A percentile compares a stretch with the other conserved stretches of the same genome.
These are phyloP conservation scores for Fusarium sp. DNA, from an alignment of 2,329 filamentous ascomycete species.

Conservation along the genomic window DNA sequence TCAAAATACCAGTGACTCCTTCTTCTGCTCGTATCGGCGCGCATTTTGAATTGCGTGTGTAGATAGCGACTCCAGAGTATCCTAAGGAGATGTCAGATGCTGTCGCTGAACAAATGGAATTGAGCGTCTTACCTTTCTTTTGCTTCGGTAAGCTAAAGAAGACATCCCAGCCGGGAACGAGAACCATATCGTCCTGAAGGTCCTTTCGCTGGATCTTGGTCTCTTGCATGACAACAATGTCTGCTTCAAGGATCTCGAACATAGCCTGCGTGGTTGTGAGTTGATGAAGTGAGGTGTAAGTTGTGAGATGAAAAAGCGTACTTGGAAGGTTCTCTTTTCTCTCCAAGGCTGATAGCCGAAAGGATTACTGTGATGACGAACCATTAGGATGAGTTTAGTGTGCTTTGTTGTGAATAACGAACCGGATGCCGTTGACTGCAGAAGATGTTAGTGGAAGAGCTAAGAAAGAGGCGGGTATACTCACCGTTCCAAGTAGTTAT, in stretches of 20 bases:
- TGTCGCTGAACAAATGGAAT: not conserved
- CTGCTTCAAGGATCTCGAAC: slow-evolving; percentile 93
- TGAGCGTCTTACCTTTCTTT: slow-evolving; percentile 78
- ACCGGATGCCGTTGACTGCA: slow-evolving; percentile 84
- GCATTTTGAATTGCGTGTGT: slow-evolving; percentile 88
- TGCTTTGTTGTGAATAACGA: slow-evolving; percentile 32
- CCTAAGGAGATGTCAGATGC: slow-evolving; percentile 62
- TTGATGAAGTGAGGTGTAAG: not conserved
- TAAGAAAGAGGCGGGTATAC: slow-evolving; percentile 37
- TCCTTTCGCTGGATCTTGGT: slow-evolving; percentile 96
- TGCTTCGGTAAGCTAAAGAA: slow-evolving; percentile 93
- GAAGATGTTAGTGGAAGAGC: slow-evolving; percentile 7
- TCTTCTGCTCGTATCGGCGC: slow-evolving; percentile 91
- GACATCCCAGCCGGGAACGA: slow-evolving; percentile 95
- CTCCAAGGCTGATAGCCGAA: slow-evolving; percentile 89
- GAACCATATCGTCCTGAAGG: slow-evolving; percentile 92
- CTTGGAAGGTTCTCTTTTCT: slow-evolving; percentile 76
- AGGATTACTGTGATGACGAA: slow-evolving; percentile 70
- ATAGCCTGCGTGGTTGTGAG: slow-evolving; percentile 70
- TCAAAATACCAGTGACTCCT: slow-evolving; percentile 87
- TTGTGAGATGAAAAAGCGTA: slow-evolving; percentile 46
- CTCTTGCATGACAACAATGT: slow-evolving; percentile 96
- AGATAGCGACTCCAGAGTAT: slow-evolving; percentile 95
- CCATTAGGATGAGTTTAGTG: slow-evolving; percentile 5
- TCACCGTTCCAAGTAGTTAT: slow-evolving; percentile 90